phyloP scores from a whole-genome alignment of 352 stramenopile species.

The Phytophthora podocarpi region DNA sequence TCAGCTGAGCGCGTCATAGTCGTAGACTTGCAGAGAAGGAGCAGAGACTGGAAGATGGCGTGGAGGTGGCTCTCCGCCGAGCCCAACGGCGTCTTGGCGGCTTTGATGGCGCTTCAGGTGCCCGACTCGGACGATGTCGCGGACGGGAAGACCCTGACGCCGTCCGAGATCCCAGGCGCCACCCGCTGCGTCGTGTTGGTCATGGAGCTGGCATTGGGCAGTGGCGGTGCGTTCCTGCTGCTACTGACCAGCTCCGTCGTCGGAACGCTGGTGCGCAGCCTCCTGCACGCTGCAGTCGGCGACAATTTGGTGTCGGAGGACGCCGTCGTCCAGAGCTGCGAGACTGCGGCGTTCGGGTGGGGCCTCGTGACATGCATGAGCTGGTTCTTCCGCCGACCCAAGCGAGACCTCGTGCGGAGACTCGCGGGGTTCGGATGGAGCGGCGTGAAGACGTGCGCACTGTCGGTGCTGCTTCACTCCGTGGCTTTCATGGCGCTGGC shows the following conservation, averaged over 20 bases:
- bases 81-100: conserved; percentile 41
- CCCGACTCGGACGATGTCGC: background rate
- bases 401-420: conserved; percentile 14
- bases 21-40: conserved; percentile 15
- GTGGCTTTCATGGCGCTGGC: conserved; percentile 5
- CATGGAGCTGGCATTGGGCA: conserved; percentile 46
- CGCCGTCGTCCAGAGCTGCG: conserved; percentile 11
- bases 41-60: background rate
- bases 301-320: background rate
- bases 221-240: conserved; percentile 41
- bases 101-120: conserved; percentile 29
- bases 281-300: conserved; percentile 9
- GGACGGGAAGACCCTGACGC: background rate
- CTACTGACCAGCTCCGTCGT: conserved; percentile 30
- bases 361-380: conserved; percentile 35
- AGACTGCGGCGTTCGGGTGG: conserved; percentile 29
- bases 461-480: conserved; percentile 25
- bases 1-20: conserved; percentile 43
- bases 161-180: conserved; percentile 16
- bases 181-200: conserved; percentile 40
- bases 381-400: conserved; percentile 43
- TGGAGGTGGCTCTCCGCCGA: conserved; percentile 31
- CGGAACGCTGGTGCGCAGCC: conserved; percentile 11
- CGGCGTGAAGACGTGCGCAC: conserved; percentile 1
- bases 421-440: conserved; percentile 16